Base-by-base conservation (phyloP, 306 rosid species). In the Pyrus bretschneideri region DNA sequence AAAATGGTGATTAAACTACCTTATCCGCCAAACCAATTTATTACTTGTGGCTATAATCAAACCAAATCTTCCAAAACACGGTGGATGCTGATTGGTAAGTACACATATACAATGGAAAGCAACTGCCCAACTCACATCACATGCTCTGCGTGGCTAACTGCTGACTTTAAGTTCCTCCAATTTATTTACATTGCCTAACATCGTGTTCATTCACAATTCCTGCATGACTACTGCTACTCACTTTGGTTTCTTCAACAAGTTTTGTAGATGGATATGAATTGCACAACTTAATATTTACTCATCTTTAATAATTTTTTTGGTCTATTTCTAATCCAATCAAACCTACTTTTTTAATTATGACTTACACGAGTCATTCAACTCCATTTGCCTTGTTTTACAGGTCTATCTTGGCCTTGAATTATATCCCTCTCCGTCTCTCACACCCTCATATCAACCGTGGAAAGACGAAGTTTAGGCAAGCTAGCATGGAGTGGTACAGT, bases 401-500 rank as follows among this genome's bases (percentile, higher is more conserved):
- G 17, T 51, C 55, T 17, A 51, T 51, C 55, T 51, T 49, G 3
- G 8, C 55, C 6, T 51, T 51, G 55, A 18, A 7, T 51, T 51
- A 51, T 51, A 17, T 51, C 55, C 55, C 21, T 15, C 18, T 51
- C 55, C 55, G 18, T 51, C 55, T 51, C 55, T 51, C 55, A 51
- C 3, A 51, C 21, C 55, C 55, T 17, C 21, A 38, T 38, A 38
- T 38, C 42, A 38, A 38, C 42, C 2, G 42, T 2, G 42, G 55
- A 5, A 21, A 17, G 55, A 51, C 21, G 55, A 19, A 49, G 22
- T 72, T 57, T 35, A 52, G 21, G 33, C 35, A 55, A 58, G 62
- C 62, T 58, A 33, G 75, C 65, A 72, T 72, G 76, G 6, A 72
- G 66, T 57, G 66, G 54, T 57, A 22, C 23, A 57, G 54, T 54